Evolutionary conservation across 2,329 filamentous ascomycete genomes (phyloP).

Genomic region (Hypocreales sp.): DNA sequence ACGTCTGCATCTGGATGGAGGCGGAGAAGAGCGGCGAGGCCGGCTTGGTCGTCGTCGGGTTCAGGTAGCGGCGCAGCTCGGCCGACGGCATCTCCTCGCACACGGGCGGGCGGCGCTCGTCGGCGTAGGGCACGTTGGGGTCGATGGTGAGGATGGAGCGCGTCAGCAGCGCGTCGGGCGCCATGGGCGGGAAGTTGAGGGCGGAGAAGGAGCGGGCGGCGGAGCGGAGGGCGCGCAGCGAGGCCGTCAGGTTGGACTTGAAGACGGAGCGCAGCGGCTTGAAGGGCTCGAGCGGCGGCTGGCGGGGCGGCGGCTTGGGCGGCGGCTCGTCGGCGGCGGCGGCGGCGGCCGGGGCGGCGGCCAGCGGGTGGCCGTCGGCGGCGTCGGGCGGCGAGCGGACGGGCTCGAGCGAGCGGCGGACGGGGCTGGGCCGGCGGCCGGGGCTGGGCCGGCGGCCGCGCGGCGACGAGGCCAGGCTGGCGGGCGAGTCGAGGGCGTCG

Average conservation of each 20-base stretch:
- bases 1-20: slow-evolving; percentile 59
- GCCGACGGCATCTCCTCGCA: slow-evolving; percentile 50
- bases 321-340: slow-evolving; percentile 6
- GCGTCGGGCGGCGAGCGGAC: slow-evolving; percentile 39
- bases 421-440: slow-evolving; percentile 19
- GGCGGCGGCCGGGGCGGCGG: slow-evolving; percentile 23
- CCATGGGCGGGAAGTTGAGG: slow-evolving; percentile 47
- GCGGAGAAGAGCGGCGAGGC: slow-evolving; percentile 33
- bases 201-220: slow-evolving; percentile 48
- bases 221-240: slow-evolving; percentile 45
- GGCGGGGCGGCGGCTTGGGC: slow-evolving; percentile 14
- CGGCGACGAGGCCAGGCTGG: slow-evolving; percentile 18
- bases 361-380: slow-evolving; percentile 35
- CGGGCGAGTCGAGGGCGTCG: slow-evolving; percentile 33
- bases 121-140: slow-evolving; percentile 48
- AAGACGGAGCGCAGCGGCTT: slow-evolving; percentile 41
- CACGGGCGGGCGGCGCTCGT: slow-evolving; percentile 48
- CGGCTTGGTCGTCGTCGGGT: slow-evolving; percentile 35
- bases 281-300: slow-evolving; percentile 16
- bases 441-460: slow-evolving; percentile 18
- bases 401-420: slow-evolving; percentile 35
- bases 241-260: slow-evolving; percentile 55
- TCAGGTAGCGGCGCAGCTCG: slow-evolving; percentile 51
- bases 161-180: slow-evolving; percentile 51
- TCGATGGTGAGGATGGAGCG: slow-evolving; percentile 54